These are phyloP conservation scores for Venturia effusa DNA, from an alignment of 2,329 filamentous ascomycete genomes.

Conservation along the genomic window DNA sequence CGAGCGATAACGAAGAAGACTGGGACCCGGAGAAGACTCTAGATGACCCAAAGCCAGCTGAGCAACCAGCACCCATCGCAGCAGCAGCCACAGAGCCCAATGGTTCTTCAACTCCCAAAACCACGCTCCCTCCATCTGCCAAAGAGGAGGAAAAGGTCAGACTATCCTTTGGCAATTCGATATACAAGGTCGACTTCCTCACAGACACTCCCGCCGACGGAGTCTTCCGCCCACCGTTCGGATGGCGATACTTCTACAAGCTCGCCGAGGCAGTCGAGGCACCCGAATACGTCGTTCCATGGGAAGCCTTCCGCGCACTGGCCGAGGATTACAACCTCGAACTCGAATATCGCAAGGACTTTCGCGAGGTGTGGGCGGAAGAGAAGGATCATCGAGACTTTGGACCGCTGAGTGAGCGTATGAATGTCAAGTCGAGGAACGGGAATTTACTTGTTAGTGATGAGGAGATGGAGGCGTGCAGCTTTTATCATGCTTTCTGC, in stretches of 20 bases:
- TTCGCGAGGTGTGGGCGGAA: slow-evolving; percentile 81
- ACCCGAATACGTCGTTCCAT: slow-evolving; percentile 95
- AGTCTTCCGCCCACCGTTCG: slow-evolving; percentile 85
- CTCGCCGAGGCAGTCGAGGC: slow-evolving; percentile 94
- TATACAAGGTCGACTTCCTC: slow-evolving; percentile 85
- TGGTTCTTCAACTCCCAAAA: slow-evolving; percentile 13
- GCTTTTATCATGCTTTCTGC: slow-evolving; percentile 88
- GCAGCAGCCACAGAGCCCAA: slow-evolving; percentile 15
- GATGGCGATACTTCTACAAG: slow-evolving; percentile 97
- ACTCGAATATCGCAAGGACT: slow-evolving; percentile 84
- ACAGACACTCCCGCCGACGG: slow-evolving; percentile 74
- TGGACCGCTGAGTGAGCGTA: slow-evolving; percentile 82
- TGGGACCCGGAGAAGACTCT: slow-evolving; percentile 36
- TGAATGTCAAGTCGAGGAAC: slow-evolving; percentile 73
- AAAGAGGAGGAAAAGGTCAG: slow-evolving; percentile 29
- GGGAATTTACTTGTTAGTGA: slow-evolving; percentile 59
- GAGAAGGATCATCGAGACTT: slow-evolving; percentile 78
- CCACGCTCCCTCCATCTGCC: slow-evolving; percentile 1
- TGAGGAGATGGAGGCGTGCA: slow-evolving; percentile 86
- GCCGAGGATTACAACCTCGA: slow-evolving; percentile 97
- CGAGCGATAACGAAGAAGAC: slow-evolving; percentile 29
- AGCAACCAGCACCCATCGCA: slow-evolving; percentile 25
- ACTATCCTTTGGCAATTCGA: slow-evolving; percentile 83
- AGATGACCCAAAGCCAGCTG: slow-evolving; percentile 22
- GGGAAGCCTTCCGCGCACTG: slow-evolving; percentile 92